Base-by-base conservation (phyloP, 257 asterid genomes). In the Nemophila menziesii region DNA sequence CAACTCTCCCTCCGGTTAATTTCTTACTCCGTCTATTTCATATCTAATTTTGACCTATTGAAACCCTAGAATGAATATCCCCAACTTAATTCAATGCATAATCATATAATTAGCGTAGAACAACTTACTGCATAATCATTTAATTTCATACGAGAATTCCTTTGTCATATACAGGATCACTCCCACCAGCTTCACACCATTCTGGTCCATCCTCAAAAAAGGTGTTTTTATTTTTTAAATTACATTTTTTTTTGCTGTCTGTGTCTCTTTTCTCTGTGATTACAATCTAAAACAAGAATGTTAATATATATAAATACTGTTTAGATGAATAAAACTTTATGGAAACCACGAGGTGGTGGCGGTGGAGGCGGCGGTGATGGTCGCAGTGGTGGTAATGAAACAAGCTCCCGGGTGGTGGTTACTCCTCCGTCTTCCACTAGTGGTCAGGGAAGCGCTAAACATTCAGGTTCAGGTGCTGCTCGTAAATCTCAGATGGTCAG, bases 401-500 rank as follows among this genome's bases (percentile, higher is more conserved):
- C 64, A 42, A 69, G 61, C 46, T 51, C 62, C 39, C 26, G 69
- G 48, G 71, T 33, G 44, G 40, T 33, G 39, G 8, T n/a, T 56
- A 52, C 43, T 52, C 52, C 69, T 56, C 43, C 69, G 44, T 54
- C 64, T 39, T 38, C 78, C 39, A 46, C 69, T 16, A 54, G 48
- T 57, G 60, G 70, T 54, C 77, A 42, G 27, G 70, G 70, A 41
- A 40, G 45, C 15, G 11, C 36, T 29, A 29, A 5, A 29, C 36
- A 29, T 63, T 44, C 63, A 36, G 57, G 72, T 14, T 66, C 63
- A 60, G 50, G 72, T 36, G 48, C 69, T 24, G 78, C 82, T 16
- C 81, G 60, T 58, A 84, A 63, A 53, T 21, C 71, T 3, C 98
- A 72, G 67, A 69, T 52, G 68, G 69, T 80, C 37, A 89, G 79